Evolutionary conservation across 2,329 filamentous ascomycete genomes (phyloP), one percentile per base, ranked within the genome.

Genomic region (Pseudogymnoascus sp.): DNA sequence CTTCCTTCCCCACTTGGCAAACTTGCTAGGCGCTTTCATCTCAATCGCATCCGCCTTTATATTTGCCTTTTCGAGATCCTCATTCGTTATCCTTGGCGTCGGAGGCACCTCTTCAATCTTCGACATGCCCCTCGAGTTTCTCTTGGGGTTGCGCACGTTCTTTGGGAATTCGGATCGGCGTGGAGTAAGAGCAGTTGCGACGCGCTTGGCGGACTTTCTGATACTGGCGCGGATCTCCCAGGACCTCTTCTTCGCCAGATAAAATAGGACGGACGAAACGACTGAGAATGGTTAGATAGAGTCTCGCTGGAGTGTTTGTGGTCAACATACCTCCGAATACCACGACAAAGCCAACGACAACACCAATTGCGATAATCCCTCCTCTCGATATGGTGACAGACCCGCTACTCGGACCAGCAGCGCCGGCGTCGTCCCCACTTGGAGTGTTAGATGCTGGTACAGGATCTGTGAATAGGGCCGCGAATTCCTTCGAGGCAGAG

Each of bases 211-310:
- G 1, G 89, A 92, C 67, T 84, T 84, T 63, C 87, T 83, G 63
- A 96, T 80, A 31, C 82, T 88, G 72, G 90, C 85, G 64, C 87
- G 84, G 68, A 95, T 79, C 68, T 87, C 89, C 91, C 91, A 95
- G 75, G 93, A 89, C 56, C 87, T 85, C 77, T 91, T 92, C 80
- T 95, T 95, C 63, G 91, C 89, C 38, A 93, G 74, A 74, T 88
- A 91, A 77, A 89, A 96, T 28, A 95, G 83, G 66, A 87, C 88
- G 89, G 67, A 42, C 56, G 65, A 69, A 21, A 64, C 66, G 63
- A 69, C 66, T 68, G 61, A 67, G 34, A 62, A 46, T 56, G 62
- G 12, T 9, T 12, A 60, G 60, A 23, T 60, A 40, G 60, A 5
- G 25, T 5, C 40, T 31, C 42, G 3, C 36, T 59, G 14, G 21